Conservation (phyloP, 2,329 filamentous ascomycete genomes). For the Parasarocladium wereldwijsianum region DNA sequence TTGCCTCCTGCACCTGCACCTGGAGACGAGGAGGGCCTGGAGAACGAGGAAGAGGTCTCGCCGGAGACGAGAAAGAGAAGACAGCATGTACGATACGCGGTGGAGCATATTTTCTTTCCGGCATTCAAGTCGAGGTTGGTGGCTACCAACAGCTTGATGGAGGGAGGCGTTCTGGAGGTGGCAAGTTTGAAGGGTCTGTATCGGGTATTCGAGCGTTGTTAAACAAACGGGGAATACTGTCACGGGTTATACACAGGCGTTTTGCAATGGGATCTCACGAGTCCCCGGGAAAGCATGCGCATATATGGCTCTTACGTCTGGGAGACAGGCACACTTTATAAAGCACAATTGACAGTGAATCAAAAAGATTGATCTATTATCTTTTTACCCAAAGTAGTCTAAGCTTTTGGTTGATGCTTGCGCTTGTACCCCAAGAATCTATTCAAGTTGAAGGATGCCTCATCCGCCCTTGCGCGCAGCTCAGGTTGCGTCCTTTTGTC, state of each 20-base stretch:
- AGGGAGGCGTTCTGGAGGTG: constrained; percentile 64
- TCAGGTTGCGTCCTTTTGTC: constrained; percentile 44
- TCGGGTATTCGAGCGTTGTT: constrained; percentile 89
- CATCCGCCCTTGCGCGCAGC: constrained; percentile 43
- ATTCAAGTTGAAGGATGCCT: constrained; percentile 42
- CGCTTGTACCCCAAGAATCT: constrained; percentile 53
- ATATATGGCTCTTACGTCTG: too few species aligned
- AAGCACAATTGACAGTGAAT: too few species aligned
- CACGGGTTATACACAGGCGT: background rate
- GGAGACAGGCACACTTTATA: too few species aligned
- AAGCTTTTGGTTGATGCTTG: constrained; percentile 33
- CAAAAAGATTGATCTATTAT: too few species aligned
- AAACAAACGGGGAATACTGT: too few species aligned
- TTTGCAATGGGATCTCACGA: background rate
- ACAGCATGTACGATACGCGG: constrained; percentile 52
- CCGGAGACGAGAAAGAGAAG: constrained; percentile 44
- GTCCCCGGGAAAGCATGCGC: background rate
- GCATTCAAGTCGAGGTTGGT: constrained; percentile 73
- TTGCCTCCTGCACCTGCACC: constrained; percentile 40
- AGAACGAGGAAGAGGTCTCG: constrained; percentile 25
- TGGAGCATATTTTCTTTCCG: constrained; percentile 84
- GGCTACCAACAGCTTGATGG: constrained; percentile 64
- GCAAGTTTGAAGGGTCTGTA: constrained; percentile 89
- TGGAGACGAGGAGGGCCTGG: constrained; percentile 15
- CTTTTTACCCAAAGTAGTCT: too few species aligned